Base-by-base conservation (phyloP, 2,329 filamentous ascomycete species). In the Pyrenochaeta sp. region DNA sequence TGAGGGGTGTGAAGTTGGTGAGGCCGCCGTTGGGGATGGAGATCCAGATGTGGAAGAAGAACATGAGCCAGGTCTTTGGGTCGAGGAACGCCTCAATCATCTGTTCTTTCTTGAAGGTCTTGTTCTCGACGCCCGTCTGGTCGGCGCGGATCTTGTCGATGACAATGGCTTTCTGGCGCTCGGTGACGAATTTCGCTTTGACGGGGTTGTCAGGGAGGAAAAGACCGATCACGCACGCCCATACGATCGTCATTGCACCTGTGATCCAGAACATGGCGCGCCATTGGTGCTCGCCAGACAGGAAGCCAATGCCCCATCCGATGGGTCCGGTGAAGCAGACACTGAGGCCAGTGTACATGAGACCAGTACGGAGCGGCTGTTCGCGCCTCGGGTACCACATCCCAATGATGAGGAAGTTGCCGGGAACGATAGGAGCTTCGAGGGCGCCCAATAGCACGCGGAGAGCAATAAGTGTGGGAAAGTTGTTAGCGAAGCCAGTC, bases 381-480 rank as follows among this genome's bases (percentile, higher is more conserved):
- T 72, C 65, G 10, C 63, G 55, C 9, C 59, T 59, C 2, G 51
- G 57, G 45, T 67, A 72, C 55, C 65, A 69, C 3, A 77, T 80
- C 2, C 74, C 76, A 35, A 48, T 35, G 35, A 53, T 28, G 19
- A 55, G 26, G 44, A 52, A 43, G 24, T 57, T 43, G 24, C 48
- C 34, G 11, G 56, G 46, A 0, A 80, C 82, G 35, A 83, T 72
- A 51, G 81, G 78, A 2, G 81, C 80, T 60, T 84, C 81, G 0
- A 77, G 75, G 5, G 78, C 73, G 6, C 82, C 82, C 0, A 83
- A 72, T 2, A 84, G 61, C 53, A 84, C 79, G 0, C 82, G 75
- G 4, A 77, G 69, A 0, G 73, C 65, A 13, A 83, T 60, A 1
- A 85, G 69, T 0, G 78, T 77, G 2, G 68, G 74, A 35, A 59